These are phyloP conservation scores for Neurospora tetrasperma DNA, from an alignment of 495 filamentous ascomycete genomes.

Conservation along the genomic window DNA sequence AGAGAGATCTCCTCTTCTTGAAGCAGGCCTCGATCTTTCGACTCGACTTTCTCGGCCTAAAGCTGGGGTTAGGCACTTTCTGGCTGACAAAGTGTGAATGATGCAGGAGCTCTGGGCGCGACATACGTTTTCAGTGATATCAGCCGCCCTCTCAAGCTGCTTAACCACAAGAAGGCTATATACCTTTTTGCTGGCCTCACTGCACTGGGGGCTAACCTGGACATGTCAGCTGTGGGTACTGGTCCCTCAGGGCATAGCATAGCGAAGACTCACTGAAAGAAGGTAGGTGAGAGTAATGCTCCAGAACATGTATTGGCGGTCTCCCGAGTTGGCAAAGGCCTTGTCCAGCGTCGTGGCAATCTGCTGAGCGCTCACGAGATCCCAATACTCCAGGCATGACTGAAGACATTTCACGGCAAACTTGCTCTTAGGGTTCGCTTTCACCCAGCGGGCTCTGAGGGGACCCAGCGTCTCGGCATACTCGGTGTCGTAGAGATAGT, in stretches of 20 bases:
- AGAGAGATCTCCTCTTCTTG: constrained; percentile 27
- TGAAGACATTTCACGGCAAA: constrained; percentile 28
- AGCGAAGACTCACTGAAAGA: constrained; percentile 30
- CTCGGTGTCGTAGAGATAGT: constrained; percentile 20
- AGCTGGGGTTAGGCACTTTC: constrained; percentile 2
- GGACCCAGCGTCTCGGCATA: constrained; percentile 32
- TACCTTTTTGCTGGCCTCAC: constrained; percentile 27
- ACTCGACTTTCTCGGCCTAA: constrained; percentile 15
- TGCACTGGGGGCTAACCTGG: constrained; percentile 27
- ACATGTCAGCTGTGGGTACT: constrained; percentile 14
- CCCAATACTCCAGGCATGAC: constrained; percentile 33
- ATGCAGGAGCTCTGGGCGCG: background rate
- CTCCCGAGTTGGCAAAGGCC: constrained; percentile 23
- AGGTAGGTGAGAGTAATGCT: constrained; percentile 33
- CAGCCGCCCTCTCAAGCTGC: constrained; percentile 34
- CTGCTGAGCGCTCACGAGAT: constrained; percentile 41
- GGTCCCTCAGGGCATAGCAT: background rate
- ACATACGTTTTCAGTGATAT: constrained; percentile 27
- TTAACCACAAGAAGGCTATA: constrained; percentile 31
- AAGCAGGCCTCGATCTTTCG: constrained; percentile 19
- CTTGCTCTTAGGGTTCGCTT: constrained; percentile 31
- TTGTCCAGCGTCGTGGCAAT: constrained; percentile 36
- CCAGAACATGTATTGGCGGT: constrained; percentile 34
- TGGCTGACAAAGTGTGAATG: background rate
- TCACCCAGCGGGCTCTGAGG: constrained; percentile 31